Evolutionary conservation across 441 rosid genomes (phyloP), one percentile per base, ranked within the genome.

Genomic region (Eruca vesicaria): DNA sequence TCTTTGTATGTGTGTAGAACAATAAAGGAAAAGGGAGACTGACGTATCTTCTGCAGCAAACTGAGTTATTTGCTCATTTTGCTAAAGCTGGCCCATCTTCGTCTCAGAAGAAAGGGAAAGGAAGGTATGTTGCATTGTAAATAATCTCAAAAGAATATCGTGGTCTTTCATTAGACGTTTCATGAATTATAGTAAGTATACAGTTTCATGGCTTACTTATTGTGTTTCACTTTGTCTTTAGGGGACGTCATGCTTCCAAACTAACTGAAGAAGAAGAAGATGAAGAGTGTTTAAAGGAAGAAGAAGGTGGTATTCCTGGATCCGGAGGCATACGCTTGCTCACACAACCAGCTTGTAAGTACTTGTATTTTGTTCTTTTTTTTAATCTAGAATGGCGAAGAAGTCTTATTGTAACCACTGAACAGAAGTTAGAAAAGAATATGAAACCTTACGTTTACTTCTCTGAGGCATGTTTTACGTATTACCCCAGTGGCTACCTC

Each of bases 31-130:
- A 93, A 75, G 99, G 98, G 35, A 84, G 98, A 68, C 64, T 96
- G 84, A 90, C 89, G 82, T 93, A 91, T 79, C 90, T 96, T 68
- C 83, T 96, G 73, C 94, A 96, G 86, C 99, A 93, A 74, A 96
- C 99, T 0, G 99, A 96, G 92, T 84, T 96, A 73, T 93, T 96
- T 86, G 92, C 97, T 59, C 98, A 96, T 74, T 96, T 93, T 90
- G 94, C 98, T n/a, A 96, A 92, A 86, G 88, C 85, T 52, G 95
- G 87, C 63, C 91, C 85, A 43, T 85, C 97, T 11, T 60, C 97
- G 20, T 76, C 94, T 0, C 93, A 83, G 81, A 94, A 87, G 84
- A 92, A 86, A 83, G 76, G 63, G 5, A 96, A 92, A 82, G 99
- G 99, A 84, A 52, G 57, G 57, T 52, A 5, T 9, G 57, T 52